Percentiles rank a stretch among this genome's conserved stretches.
Conservation (phyloP, 2,329 filamentous ascomycete genomes). For the Calonectria pauciramosa region DNA sequence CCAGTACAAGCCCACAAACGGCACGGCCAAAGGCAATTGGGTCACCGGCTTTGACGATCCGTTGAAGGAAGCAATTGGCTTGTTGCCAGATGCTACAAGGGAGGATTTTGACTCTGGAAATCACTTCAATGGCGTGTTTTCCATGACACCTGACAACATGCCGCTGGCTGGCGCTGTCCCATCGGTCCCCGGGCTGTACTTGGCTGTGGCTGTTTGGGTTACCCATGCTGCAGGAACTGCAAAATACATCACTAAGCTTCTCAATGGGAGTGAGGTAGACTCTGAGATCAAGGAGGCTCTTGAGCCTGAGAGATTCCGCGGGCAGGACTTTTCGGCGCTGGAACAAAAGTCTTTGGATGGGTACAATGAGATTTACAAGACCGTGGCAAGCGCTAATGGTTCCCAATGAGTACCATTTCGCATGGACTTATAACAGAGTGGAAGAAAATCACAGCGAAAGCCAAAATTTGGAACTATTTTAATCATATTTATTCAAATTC, state of each 20-base stretch:
- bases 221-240: slow-evolving; percentile 39
- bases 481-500: slow-evolving; percentile 13
- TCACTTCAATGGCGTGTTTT: slow-evolving; percentile 43
- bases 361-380: slow-evolving; percentile 44
- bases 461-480: background rate
- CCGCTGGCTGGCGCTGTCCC: slow-evolving; percentile 30
- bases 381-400: slow-evolving; percentile 11
- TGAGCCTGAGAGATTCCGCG: slow-evolving; percentile 36
- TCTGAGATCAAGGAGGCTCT: slow-evolving; percentile 21
- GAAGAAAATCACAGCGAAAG: background rate
- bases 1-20: slow-evolving; percentile 17
- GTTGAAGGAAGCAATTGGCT: slow-evolving; percentile 17
- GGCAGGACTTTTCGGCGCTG: slow-evolving; percentile 20
- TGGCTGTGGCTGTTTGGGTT: slow-evolving; percentile 42
- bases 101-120: slow-evolving; percentile 25
- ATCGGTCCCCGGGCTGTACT: slow-evolving; percentile 25
- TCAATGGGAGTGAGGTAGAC: slow-evolving; percentile 33
- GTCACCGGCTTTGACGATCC: slow-evolving; percentile 32
- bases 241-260: slow-evolving; percentile 28
- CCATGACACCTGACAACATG: slow-evolving; percentile 46
- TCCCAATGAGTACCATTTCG: background rate
- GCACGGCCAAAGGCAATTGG: slow-evolving; percentile 36
- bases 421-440: background rate
- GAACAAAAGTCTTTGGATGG: slow-evolving; percentile 35
- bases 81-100: slow-evolving; percentile 27